These are phyloP conservation scores for Rhodotorula glutinis DNA, from an alignment of 1,284 basidiomycete genomes.

Conservation along the genomic window DNA sequence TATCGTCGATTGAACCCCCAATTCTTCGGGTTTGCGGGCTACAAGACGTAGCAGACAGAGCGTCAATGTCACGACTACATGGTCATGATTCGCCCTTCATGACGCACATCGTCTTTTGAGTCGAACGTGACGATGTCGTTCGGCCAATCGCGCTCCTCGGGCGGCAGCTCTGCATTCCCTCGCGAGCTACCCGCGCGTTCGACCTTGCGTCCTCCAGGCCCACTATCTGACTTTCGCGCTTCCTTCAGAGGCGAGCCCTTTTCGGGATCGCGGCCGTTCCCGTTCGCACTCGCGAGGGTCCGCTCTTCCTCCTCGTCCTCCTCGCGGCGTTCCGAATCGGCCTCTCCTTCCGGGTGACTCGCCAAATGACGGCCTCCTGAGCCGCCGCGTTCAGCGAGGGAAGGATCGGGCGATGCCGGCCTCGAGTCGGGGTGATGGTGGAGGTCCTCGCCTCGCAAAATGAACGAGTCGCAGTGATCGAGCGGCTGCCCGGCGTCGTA, in stretches of 20 bases:
- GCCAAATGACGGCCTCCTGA: too few relatives aligned
- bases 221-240: too few relatives aligned
- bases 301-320: not conserved
- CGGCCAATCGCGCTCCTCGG: conserved; percentile 1
- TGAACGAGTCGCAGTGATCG: conserved; percentile 6
- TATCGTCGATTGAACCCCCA: conserved; percentile 29
- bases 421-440: not conserved
- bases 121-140: conserved; percentile 6
- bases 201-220: too few relatives aligned
- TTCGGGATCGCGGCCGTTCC: not conserved
- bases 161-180: not conserved
- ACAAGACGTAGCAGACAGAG: not conserved
- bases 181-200: not conserved
- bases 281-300: not conserved
- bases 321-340: too few relatives aligned
- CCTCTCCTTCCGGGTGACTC: too few relatives aligned
- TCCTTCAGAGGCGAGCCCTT: not conserved
- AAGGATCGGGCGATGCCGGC: not conserved
- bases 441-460: not conserved
- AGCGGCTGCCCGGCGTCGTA: not conserved
- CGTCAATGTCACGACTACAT: not conserved
- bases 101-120: conserved; percentile 9
- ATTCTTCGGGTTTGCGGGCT: conserved; percentile 65
- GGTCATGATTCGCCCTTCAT: not conserved
- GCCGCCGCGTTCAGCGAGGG: not conserved